A percentile compares a stretch with the other conserved stretches of the same genome.
phyloP scores from a whole-genome alignment of 371 early-diverging fungal genomes.

The Rhizopus stolonifer region DNA sequence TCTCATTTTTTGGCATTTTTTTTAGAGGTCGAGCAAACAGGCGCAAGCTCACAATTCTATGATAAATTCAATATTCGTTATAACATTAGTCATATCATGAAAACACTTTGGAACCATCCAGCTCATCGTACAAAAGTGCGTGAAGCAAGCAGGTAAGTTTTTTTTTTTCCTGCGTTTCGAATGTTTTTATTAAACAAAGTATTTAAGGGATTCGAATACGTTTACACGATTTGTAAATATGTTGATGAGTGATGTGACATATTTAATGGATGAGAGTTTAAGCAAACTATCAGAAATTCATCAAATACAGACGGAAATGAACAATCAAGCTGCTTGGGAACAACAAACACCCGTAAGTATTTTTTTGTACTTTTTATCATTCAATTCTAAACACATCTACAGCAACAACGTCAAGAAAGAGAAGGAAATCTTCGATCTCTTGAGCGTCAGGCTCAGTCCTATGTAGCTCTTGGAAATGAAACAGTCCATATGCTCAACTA shows the following conservation, averaged over 20 bases:
- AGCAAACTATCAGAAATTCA: slow-evolving; percentile 85
- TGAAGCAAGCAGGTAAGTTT: slow-evolving; percentile 66
- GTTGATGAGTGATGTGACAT: slow-evolving; percentile 96
- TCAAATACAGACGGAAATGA: slow-evolving; percentile 78
- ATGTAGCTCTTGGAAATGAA: slow-evolving; percentile 87
- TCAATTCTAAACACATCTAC: neutral
- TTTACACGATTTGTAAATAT: slow-evolving; percentile 92
- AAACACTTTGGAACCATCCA: slow-evolving; percentile 80
- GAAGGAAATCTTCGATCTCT: slow-evolving; percentile 60
- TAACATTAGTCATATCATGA: slow-evolving; percentile 92
- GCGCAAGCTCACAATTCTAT: slow-evolving; percentile 90
- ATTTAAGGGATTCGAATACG: slow-evolving; percentile 55
- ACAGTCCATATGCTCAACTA: slow-evolving; percentile 91
- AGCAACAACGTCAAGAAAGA: slow-evolving; percentile 69
- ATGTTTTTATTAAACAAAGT: too few species aligned
- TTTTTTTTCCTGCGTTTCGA: too few species aligned
- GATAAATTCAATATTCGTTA: slow-evolving; percentile 98
- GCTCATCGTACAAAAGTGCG: slow-evolving; percentile 58
- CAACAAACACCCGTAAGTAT: slow-evolving; percentile 50
- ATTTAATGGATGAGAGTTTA: slow-evolving; percentile 90
- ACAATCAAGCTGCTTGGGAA: slow-evolving; percentile 54
- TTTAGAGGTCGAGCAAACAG: slow-evolving; percentile 91
- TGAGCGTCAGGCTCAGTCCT: slow-evolving; percentile 87
- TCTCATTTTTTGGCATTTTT: neutral
- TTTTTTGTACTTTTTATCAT: neutral